phyloP scores from a whole-genome alignment of 805 yeast species.

The Candida argentea region DNA sequence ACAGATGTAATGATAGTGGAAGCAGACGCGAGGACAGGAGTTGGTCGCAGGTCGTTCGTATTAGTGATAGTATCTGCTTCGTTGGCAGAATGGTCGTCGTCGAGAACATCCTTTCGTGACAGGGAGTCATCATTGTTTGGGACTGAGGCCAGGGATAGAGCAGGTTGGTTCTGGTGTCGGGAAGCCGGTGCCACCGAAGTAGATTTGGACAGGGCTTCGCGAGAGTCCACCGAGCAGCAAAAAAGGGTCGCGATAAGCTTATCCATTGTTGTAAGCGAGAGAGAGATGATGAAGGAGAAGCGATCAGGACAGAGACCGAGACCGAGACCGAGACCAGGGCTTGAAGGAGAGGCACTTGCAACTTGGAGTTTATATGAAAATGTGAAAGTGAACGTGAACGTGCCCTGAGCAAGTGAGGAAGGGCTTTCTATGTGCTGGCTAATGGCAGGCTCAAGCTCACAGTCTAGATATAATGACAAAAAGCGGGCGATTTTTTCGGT shows the following conservation, averaged over 20 bases:
- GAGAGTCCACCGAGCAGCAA: slow-evolving; percentile 28
- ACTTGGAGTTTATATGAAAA: no score
- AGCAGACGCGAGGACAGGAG: slow-evolving; percentile 8
- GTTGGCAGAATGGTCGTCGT: slow-evolving; percentile 28
- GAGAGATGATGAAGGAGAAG: no score
- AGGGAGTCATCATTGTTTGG: slow-evolving; percentile 4
- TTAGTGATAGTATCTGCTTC: slow-evolving; percentile 34
- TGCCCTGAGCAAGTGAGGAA: no score
- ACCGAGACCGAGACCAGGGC: no score
- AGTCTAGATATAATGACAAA: no score
- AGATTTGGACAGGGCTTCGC: slow-evolving; percentile 2
- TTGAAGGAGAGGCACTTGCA: no score
- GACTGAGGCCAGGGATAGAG: neutral
- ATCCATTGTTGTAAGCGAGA: no score
- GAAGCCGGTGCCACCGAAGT: neutral
- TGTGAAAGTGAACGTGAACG: no score
- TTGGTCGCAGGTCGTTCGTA: slow-evolving; percentile 19
- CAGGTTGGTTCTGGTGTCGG: slow-evolving; percentile 2
- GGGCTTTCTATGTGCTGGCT: no score
- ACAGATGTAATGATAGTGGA: neutral
- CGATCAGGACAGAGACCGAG: no score
- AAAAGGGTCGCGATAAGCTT: slow-evolving; percentile 22
- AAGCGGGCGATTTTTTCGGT: no score
- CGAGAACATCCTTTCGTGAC: slow-evolving; percentile 18
- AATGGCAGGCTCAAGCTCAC: no score